Base-by-base conservation (phyloP, 1,284 basidiomycete species). In the Trametes versicolor region DNA sequence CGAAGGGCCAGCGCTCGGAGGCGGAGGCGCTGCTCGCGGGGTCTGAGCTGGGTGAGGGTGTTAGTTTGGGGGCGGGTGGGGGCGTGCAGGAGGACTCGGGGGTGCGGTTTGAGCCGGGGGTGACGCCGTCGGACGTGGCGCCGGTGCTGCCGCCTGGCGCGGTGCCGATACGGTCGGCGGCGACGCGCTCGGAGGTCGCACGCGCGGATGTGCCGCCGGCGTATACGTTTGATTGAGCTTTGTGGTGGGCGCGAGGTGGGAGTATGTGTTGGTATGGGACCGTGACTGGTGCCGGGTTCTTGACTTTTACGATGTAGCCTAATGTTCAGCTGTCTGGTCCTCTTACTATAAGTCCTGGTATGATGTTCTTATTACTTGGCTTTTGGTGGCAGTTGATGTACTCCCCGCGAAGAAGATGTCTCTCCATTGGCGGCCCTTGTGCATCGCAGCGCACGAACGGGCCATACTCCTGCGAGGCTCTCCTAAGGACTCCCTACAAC, bases 151-250 rank as follows among this genome's bases (percentile, higher is more conserved):
- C 65, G 10, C 57, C 49, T 2, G 65, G 61, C 7, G 19, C 49
- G 49, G 32, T 25, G 3, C 59, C 61, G 13, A 62, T 65, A 36
- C 50, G 64, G 51, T 59, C 52, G n/a, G 49, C 52, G 37, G 60
- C 45, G 45, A 65, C 64, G 53, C 21, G 15, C 45, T 60, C 61
- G 19, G 61, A 63, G 58, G 65, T 66, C 3, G 65, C 65, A 36
- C 47, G 62, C n/a, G 62, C 65, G 53, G 65, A 66, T 25, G 49
- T 66, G 10, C 65, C 65, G 32, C 65, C 65, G 15, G 65, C 65
- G 23, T 66, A 66, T 34, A 66, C 65, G 12, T 61, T 58, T 27
- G 47, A 60, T 36, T 66, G 61, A 57, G 27, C 12, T 13, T 19
- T 17, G 34, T 15, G 13, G 32, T 9, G 12, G 2, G 32, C 15